Evolutionary conservation across 768 basidiomycete genomes (phyloP).

Genomic region (Hygrocybe coccinea): DNA sequence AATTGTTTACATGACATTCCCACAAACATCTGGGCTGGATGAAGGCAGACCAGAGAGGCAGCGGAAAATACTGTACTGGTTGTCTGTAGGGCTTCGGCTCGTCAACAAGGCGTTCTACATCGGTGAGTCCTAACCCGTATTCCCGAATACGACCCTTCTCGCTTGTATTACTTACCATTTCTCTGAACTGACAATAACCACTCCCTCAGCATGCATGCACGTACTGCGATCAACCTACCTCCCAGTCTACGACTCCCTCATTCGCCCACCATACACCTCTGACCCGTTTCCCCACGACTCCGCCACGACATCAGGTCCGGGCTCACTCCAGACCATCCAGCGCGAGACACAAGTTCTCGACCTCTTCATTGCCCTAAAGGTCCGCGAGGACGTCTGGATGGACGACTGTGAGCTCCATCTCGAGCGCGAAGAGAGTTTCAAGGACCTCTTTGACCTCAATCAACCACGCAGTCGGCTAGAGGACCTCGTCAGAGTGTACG

Average conservation of each 20-base stretch:
- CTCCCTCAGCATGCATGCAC: slow-evolving; percentile 64
- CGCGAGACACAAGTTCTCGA: slow-evolving; percentile 75
- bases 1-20: slow-evolving; percentile 63
- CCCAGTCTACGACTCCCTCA: slow-evolving; percentile 54
- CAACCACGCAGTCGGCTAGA: slow-evolving; percentile 75
- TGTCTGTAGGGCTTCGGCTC: slow-evolving; percentile 55
- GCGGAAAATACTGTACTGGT: slow-evolving; percentile 68
- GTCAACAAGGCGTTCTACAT: slow-evolving; percentile 65
- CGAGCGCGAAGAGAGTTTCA: slow-evolving; percentile 69
- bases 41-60: slow-evolving; percentile 47
- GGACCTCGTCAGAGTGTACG: slow-evolving; percentile 56
- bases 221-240: slow-evolving; percentile 74
- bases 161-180: too few species aligned
- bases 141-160: too few species aligned
- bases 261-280: slow-evolving; percentile 66
- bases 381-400: slow-evolving; percentile 70
- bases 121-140: too few species aligned
- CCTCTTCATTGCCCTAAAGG: slow-evolving; percentile 74
- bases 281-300: slow-evolving; percentile 63
- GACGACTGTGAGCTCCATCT: slow-evolving; percentile 74
- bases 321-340: slow-evolving; percentile 45
- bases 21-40: slow-evolving; percentile 36
- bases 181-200: background rate
- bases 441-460: slow-evolving; percentile 70
- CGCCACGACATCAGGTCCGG: slow-evolving; percentile 17